These are phyloP conservation scores for Quercus mongolica DNA, from an alignment of 306 rosid genomes.

Conservation along the genomic window DNA sequence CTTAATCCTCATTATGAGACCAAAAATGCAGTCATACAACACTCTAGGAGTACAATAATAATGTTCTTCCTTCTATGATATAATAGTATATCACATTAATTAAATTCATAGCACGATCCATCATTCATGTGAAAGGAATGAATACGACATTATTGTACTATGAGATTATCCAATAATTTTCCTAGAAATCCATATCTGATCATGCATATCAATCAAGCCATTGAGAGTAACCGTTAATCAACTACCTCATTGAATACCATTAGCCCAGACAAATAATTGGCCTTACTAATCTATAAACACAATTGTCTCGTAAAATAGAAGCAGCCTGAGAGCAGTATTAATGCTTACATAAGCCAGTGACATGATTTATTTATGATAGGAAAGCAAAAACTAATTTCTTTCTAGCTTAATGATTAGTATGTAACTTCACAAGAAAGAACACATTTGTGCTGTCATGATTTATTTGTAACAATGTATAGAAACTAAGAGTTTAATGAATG, in stretches of 20 bases:
- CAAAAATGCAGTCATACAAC: not conserved
- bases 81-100: too few relatives aligned
- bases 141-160: too few relatives aligned
- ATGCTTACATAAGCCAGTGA: too few relatives aligned
- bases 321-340: too few relatives aligned
- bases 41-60: too few relatives aligned
- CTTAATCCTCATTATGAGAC: not conserved
- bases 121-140: fast-evolving
- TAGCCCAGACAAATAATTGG: not conserved
- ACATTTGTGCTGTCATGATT: not conserved
- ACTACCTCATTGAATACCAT: not conserved
- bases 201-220: not conserved
- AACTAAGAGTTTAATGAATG: not conserved
- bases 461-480: not conserved
- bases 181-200: too few relatives aligned
- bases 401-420: not conserved
- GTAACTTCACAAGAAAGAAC: not conserved
- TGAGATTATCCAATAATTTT: too few relatives aligned
- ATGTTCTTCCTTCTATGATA: too few relatives aligned
- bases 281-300: not conserved
- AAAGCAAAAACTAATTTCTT: not conserved
- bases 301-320: too few relatives aligned
- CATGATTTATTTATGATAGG: not conserved
- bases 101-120: fast-evolving
- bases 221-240: not conserved